phyloP scores from a whole-genome alignment of 208 protist species.

The Wallacemonas sp. region DNA sequence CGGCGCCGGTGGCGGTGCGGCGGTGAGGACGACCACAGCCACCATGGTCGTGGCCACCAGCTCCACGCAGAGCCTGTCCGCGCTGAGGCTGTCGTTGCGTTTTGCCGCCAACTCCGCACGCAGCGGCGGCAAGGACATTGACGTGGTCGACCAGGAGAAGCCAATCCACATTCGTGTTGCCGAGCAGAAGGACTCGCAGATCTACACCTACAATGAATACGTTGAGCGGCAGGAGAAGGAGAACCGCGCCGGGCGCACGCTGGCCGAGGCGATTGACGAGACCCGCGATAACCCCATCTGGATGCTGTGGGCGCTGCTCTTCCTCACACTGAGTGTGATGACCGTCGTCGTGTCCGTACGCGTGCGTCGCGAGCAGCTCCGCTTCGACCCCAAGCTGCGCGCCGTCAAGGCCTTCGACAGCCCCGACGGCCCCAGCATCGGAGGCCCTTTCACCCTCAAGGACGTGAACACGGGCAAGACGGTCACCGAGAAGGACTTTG shows the following conservation, averaged over 20 bases:
- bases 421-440: constrained; percentile 72
- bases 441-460: constrained; percentile 66
- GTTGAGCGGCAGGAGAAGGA: constrained; percentile 69
- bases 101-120: constrained; percentile 35
- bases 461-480: constrained; percentile 65
- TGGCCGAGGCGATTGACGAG: constrained; percentile 59
- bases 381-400: constrained; percentile 76
- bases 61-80: neutral
- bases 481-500: constrained; percentile 74
- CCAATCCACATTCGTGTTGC: constrained; percentile 72
- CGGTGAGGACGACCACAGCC: neutral
- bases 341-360: constrained; percentile 80
- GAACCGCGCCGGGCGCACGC: constrained; percentile 35
- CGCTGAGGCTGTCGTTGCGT: neutral
- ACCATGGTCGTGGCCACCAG: neutral
- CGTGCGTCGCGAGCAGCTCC: constrained; percentile 74
- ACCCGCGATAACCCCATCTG: constrained; percentile 75
- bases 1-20: too few species aligned
- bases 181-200: constrained; percentile 73
- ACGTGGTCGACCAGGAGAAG: constrained; percentile 67
- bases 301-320: constrained; percentile 74
- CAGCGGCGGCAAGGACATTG: constrained; percentile 69
- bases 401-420: constrained; percentile 75
- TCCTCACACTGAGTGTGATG: constrained; percentile 48
- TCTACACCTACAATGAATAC: constrained; percentile 84